Evolutionary conservation across 148 eudicot species (phyloP).

Genomic region (Pharnaceum exiguum): DNA sequence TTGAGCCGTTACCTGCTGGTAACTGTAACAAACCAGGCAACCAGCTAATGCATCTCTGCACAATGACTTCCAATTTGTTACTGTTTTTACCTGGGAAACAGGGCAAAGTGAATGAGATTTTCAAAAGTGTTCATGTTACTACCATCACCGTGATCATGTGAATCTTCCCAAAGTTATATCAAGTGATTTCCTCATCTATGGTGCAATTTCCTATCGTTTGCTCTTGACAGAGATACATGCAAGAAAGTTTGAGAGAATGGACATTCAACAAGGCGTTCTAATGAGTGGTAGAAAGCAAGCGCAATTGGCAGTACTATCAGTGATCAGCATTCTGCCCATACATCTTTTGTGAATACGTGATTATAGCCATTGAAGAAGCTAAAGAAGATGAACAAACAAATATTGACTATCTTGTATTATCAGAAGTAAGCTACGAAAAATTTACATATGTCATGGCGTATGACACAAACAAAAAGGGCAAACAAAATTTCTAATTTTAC

Average conservation of each 20-base stretch:
- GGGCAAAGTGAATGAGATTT: constrained; percentile 35
- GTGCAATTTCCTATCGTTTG: too few relatives aligned
- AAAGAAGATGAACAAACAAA: too few relatives aligned
- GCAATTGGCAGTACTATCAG: too few relatives aligned
- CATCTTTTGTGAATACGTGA: too few relatives aligned
- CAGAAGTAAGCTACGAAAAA: background rate
- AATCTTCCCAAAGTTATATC: background rate
- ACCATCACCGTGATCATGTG: background rate
- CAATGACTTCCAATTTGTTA: constrained; percentile 63
- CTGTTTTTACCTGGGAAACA: constrained; percentile 67
- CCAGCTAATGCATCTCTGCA: constrained; percentile 85
- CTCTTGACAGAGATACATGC: too few relatives aligned
- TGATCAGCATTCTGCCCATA: too few relatives aligned
- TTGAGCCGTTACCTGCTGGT: constrained; percentile 29
- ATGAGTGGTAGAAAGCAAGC: too few relatives aligned
- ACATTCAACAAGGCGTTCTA: too few relatives aligned
- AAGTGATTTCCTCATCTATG: background rate
- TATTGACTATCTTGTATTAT: background rate
- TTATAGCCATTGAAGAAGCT: too few relatives aligned
- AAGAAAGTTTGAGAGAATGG: too few relatives aligned
- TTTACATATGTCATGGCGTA: constrained; percentile 6
- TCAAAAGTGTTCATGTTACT: background rate
- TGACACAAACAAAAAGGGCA: background rate
- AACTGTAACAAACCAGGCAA: constrained; percentile 90
- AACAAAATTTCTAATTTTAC: constrained; percentile 20